A percentile compares a stretch with the other conserved stretches of the same genome.
phyloP scores from a whole-genome alignment of 441 rosid species.

The Hypseocharis bilobata region DNA sequence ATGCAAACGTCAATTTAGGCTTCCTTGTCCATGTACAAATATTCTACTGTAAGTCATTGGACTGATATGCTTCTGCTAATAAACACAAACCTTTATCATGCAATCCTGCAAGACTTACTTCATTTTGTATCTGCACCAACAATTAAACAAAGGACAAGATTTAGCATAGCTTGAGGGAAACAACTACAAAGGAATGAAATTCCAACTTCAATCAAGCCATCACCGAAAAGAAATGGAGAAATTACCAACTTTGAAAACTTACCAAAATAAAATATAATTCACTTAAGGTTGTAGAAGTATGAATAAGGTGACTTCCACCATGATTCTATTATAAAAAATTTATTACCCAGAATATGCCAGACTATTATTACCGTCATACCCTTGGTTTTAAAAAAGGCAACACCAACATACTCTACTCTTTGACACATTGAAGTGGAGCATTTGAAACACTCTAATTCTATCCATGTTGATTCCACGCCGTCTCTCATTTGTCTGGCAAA shows the following conservation, averaged over 20 bases:
- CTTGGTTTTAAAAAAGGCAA: background rate
- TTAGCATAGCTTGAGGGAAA: background rate
- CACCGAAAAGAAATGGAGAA: background rate
- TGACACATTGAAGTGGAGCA: background rate
- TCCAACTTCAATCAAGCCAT: background rate
- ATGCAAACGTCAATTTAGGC: constrained; percentile 2
- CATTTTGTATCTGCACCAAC: constrained; percentile 54
- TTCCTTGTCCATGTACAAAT: background rate
- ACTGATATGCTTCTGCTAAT: constrained; percentile 8
- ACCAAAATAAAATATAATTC: background rate
- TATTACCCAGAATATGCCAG: background rate
- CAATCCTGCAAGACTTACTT: constrained; percentile 62
- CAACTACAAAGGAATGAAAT: background rate
- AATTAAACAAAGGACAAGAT: constrained; percentile 14
- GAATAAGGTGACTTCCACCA: background rate
- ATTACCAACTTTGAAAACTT: background rate
- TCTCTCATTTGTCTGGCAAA: background rate
- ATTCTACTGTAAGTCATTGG: background rate
- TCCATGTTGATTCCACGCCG: background rate
- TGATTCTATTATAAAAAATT: background rate
- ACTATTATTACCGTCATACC: background rate
- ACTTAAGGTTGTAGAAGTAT: background rate
- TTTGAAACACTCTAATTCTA: background rate
- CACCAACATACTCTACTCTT: background rate
- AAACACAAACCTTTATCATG: constrained; percentile 77